A percentile compares a stretch with the other conserved stretches of the same genome.
Conservation (phyloP, 768 basidiomycete species). For the Lactarius sanguifluus region DNA sequence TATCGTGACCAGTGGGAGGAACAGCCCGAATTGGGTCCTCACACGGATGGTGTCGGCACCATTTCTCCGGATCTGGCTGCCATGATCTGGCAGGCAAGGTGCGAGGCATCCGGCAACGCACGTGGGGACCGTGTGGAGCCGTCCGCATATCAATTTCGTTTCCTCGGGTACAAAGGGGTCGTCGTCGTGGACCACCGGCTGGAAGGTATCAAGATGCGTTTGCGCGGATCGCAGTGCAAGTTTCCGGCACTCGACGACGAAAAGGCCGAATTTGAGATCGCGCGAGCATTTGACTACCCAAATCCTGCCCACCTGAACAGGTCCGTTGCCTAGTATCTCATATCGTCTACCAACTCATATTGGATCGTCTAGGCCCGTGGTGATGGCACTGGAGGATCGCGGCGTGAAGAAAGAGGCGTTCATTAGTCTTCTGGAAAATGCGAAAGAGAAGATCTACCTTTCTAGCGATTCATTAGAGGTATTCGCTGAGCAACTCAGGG, state of each 20-base stretch:
- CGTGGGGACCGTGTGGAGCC: constrained; percentile 7
- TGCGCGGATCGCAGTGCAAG: constrained; percentile 75
- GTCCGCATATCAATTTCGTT: constrained; percentile 71
- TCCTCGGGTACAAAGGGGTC: constrained; percentile 82
- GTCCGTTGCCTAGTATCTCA: constrained; percentile 37
- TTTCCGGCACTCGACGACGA: constrained; percentile 53
- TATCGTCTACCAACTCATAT: not conserved
- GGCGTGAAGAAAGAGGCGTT: constrained; percentile 62
- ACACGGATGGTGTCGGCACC: constrained; percentile 82
- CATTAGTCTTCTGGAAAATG: constrained; percentile 56
- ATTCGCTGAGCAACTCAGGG: constrained; percentile 50
- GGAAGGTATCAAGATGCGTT: constrained; percentile 63
- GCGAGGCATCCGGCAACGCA: constrained; percentile 36
- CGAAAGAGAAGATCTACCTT: constrained; percentile 55
- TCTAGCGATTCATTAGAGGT: constrained; percentile 56
- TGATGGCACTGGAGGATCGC: constrained; percentile 79
- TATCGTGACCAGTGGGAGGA: constrained; percentile 57
- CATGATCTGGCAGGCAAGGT: constrained; percentile 58
- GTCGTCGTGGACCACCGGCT: constrained; percentile 64
- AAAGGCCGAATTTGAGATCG: constrained; percentile 67
- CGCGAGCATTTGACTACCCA: constrained; percentile 58
- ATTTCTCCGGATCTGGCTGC: constrained; percentile 61
- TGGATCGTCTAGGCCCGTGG: constrained; percentile 51
- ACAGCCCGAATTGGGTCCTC: constrained; percentile 58
- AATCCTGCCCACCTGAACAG: constrained; percentile 70